These are phyloP conservation scores for Mycena sp. DNA, from an alignment of 1,284 basidiomycete genomes.

Conservation along the genomic window DNA sequence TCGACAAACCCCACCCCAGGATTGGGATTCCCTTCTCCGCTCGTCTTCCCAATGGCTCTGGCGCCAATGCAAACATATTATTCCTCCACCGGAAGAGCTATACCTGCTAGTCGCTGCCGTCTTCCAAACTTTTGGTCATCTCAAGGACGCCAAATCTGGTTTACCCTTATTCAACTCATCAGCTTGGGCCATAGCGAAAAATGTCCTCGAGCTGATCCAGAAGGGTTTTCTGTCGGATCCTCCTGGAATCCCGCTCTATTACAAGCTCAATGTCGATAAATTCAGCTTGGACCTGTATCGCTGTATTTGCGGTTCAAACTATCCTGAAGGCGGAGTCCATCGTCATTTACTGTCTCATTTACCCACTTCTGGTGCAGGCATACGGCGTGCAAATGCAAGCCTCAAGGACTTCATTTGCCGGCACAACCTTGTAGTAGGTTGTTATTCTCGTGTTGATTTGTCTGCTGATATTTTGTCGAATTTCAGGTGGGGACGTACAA, in stretches of 20 bases:
- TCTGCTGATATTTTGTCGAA: too few relatives aligned
- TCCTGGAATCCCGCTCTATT: slow-evolving; percentile 34
- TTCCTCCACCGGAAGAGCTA: slow-evolving; percentile 38
- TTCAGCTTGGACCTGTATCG: slow-evolving; percentile 22
- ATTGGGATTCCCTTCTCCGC: slow-evolving; percentile 34
- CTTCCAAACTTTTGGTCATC: slow-evolving; percentile 37
- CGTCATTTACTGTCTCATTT: slow-evolving; percentile 21
- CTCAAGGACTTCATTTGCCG: slow-evolving; percentile 26
- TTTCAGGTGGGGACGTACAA: slow-evolving; percentile 24
- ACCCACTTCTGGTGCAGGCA: slow-evolving; percentile 32
- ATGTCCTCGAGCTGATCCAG: slow-evolving; percentile 38
- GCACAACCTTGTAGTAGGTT: slow-evolving; percentile 27
- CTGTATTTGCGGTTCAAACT: slow-evolving; percentile 27
- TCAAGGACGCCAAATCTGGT: slow-evolving; percentile 39
- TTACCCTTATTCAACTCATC: slow-evolving; percentile 36
- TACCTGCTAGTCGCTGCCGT: slow-evolving; percentile 35
- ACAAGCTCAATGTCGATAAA: slow-evolving; percentile 15
- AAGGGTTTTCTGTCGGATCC: slow-evolving; percentile 38
- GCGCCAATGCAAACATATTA: slow-evolving; percentile 32
- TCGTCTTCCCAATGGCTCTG: slow-evolving; percentile 36
- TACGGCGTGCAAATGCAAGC: slow-evolving; percentile 27
- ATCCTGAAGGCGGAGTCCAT: slow-evolving; percentile 36
- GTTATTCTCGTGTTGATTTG: background rate
- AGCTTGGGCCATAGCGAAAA: slow-evolving; percentile 39
- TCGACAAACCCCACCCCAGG: slow-evolving; percentile 23